phyloP scores from a whole-genome alignment of 352 stramenopile species.

The Pythium graminicola region DNA sequence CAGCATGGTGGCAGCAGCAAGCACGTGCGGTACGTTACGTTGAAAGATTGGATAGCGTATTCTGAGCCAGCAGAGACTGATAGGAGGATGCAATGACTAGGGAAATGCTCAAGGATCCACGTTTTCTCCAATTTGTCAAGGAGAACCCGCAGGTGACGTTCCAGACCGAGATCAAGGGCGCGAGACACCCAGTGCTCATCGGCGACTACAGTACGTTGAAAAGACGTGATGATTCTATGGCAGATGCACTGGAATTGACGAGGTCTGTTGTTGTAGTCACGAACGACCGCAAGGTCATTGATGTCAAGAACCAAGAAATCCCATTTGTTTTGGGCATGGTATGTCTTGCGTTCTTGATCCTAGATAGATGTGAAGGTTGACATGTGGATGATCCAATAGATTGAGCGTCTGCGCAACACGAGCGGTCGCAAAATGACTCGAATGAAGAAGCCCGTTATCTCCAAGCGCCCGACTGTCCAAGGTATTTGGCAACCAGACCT shows the following conservation, averaged over 20 bases:
- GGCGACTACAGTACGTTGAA: constrained; percentile 68
- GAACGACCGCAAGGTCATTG: constrained; percentile 71
- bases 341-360: constrained; percentile 1
- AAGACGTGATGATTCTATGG: background rate
- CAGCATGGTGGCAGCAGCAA: constrained; percentile 55
- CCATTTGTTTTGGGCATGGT: constrained; percentile 78
- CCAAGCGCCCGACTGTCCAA: constrained; percentile 75
- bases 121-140: constrained; percentile 80
- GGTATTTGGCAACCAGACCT: constrained; percentile 86
- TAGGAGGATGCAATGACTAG: constrained; percentile 14
- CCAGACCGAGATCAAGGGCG: constrained; percentile 78
- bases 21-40: constrained; percentile 42
- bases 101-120: constrained; percentile 62
- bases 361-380: background rate
- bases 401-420: constrained; percentile 78
- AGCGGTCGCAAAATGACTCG: constrained; percentile 85
- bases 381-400: constrained; percentile 25
- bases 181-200: constrained; percentile 71
- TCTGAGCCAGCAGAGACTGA: too few relatives aligned
- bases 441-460: constrained; percentile 80
- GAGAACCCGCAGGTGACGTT: constrained; percentile 85
- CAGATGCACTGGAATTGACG: too few relatives aligned
- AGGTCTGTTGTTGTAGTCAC: constrained; percentile 43
- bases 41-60: background rate
- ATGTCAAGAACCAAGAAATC: constrained; percentile 87